phyloP scores from a whole-genome alignment of 2,329 filamentous ascomycete genomes.

The Fusarium nelsonii region DNA sequence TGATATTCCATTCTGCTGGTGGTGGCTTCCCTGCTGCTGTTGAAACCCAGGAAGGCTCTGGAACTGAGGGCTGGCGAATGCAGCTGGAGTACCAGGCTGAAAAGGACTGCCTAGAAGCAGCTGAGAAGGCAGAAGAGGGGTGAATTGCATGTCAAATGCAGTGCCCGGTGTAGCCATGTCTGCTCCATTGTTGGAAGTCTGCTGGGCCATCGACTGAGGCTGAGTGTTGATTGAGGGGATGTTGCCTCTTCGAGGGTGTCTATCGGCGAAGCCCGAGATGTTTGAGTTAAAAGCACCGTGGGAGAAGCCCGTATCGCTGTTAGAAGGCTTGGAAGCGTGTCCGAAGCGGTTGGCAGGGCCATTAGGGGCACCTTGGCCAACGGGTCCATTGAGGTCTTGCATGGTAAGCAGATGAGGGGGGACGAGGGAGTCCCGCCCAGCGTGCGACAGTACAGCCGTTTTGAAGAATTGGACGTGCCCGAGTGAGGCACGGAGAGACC shows the following conservation, averaged over 20 bases:
- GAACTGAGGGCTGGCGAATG: slow-evolving; percentile 93
- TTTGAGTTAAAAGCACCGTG: slow-evolving; percentile 93
- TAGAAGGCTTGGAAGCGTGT: slow-evolving; percentile 83
- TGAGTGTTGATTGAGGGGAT: slow-evolving; percentile 94
- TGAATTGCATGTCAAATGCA: slow-evolving; percentile 98
- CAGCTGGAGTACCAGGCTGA: slow-evolving; percentile 91
- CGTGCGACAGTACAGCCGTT: slow-evolving; percentile 85
- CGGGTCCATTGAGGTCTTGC: slow-evolving; percentile 83
- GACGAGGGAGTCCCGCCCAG: slow-evolving; percentile 85
- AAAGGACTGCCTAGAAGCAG: slow-evolving; percentile 95
- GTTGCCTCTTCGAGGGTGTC: slow-evolving; percentile 85
- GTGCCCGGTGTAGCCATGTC: slow-evolving; percentile 90
- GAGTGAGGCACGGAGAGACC: slow-evolving; percentile 43
- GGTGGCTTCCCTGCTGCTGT: slow-evolving; percentile 66
- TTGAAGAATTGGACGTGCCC: slow-evolving; percentile 74
- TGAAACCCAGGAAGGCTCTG: slow-evolving; percentile 85
- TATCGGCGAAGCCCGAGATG: slow-evolving; percentile 85
- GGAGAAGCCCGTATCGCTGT: slow-evolving; percentile 89
- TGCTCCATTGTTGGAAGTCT: slow-evolving; percentile 64
- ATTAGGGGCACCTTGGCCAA: slow-evolving; percentile 57
- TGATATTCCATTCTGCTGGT: slow-evolving; percentile 71
- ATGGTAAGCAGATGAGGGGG: slow-evolving; percentile 89
- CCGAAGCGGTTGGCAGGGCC: slow-evolving; percentile 74
- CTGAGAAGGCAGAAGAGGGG: slow-evolving; percentile 92
- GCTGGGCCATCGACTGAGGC: slow-evolving; percentile 71